Percentiles rank a stretch among this genome's conserved stretches.
These are phyloP conservation scores for Sporothrix humicola DNA, from an alignment of 2,329 filamentous ascomycete species.

Conservation along the genomic window DNA sequence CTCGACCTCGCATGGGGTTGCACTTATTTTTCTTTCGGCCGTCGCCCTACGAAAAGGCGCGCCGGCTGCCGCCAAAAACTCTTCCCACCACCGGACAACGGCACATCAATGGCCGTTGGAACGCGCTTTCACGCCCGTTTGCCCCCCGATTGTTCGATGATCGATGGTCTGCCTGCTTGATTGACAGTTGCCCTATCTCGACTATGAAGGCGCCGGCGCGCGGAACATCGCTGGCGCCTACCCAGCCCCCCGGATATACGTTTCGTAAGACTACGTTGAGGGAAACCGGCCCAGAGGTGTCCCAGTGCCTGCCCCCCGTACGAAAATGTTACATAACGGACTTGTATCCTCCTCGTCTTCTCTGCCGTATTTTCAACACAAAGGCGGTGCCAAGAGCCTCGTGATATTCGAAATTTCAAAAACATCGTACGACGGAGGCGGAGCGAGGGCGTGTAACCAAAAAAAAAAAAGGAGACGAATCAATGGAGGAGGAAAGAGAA, in stretches of 20 bases:
- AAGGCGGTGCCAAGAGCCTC: conserved; percentile 10
- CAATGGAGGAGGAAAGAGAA: neutral
- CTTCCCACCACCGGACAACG: neutral
- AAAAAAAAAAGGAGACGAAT: neutral
- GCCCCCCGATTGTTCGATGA: neutral
- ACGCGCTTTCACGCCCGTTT: too few species aligned
- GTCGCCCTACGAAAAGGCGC: neutral
- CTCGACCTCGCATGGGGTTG: neutral
- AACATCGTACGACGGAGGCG: neutral
- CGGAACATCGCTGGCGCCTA: neutral
- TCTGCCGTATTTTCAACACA: neutral
- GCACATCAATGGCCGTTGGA: conserved; percentile 7
- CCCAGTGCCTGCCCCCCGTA: too few species aligned
- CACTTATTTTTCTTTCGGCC: conserved; percentile 10
- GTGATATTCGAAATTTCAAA: neutral
- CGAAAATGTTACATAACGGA: neutral
- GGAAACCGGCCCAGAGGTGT: too few species aligned
- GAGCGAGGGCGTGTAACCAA: neutral
- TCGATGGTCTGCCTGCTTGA: too few species aligned
- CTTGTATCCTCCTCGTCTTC: neutral
- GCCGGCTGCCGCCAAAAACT: neutral
- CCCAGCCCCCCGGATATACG: neutral
- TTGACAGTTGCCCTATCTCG: neutral
- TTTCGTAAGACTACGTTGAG: neutral
- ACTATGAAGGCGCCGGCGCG: neutral